Evolutionary conservation across 768 basidiomycete genomes (phyloP), one percentile per base, ranked within the genome.

Genomic region (Pleurotus pulmonarius): DNA sequence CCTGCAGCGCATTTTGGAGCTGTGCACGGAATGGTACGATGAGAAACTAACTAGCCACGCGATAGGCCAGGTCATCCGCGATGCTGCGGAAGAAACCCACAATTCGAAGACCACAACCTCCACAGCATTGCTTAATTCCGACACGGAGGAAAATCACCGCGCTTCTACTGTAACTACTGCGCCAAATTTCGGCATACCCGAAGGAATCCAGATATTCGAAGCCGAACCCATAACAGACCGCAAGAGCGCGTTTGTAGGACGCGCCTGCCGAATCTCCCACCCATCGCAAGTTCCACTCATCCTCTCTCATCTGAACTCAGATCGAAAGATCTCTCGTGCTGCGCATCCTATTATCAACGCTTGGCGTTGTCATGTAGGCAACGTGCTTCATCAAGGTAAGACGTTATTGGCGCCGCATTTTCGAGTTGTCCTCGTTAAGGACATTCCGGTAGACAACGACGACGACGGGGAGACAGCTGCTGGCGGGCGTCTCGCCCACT

Each of bases 401-500:
- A 59, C 16, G 34, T 51, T 18, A 18, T n/a, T 46, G 25, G 40
- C 41, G 38, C 20, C 12, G 12, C 24, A 9, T 39, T 38, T 44
- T 51, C 16, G 48, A 38, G 13, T 41, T 12, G 39, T 22, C 25
- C 41, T n/a, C 39, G 29, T 48, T 47, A 29, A 46, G 56, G 45
- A 43, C 11, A 11, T 7, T 13, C 43, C 15, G n/a, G 44, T 16
- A 93, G 95, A 98, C 65, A 95, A 97, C 57, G 92, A 95, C 56
- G 95, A 98, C 58, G 91, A 98, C 57, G 92, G 94, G 1, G 96
- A 99, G 73, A 86, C 89, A 0, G 94, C 92, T 1, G 96, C 96
- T 16, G 96, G 96, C 4, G 86, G 89, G 43, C 82, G 96, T 15
- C 72, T 98, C 18, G 92, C 92, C 0, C 95, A 98, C 69, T 78